Conservation (phyloP, 176 grass and related monocot species). For the Juncus inflexus region DNA sequence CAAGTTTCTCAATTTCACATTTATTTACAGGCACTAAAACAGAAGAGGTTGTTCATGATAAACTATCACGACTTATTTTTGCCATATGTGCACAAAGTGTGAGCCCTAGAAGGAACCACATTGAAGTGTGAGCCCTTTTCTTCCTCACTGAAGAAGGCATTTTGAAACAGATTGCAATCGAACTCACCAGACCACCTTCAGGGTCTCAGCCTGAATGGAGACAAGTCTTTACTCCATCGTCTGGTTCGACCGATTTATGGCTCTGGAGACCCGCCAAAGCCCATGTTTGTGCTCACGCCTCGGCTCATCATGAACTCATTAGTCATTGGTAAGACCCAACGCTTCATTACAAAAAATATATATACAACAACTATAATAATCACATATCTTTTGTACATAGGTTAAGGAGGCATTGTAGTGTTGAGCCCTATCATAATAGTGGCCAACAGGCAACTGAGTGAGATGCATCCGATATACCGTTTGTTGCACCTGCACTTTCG, state of each 20-base stretch:
- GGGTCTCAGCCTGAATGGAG: conserved; percentile 42
- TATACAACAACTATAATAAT: background rate
- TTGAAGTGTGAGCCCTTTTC: conserved; percentile 76
- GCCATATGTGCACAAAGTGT: conserved; percentile 74
- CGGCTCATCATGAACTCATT: conserved; percentile 75
- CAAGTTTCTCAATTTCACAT: conserved; percentile 36
- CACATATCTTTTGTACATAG: conserved; percentile 1
- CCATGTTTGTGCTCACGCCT: conserved; percentile 75
- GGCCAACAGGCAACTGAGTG: conserved; percentile 67
- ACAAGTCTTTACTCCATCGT: conserved; percentile 16
- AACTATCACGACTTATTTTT: conserved; percentile 80
- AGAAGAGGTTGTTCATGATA: conserved; percentile 70
- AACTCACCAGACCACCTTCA: conserved; percentile 58
- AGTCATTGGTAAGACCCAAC: conserved; percentile 49
- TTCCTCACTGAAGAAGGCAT: conserved; percentile 59
- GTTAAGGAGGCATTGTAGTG: conserved; percentile 60
- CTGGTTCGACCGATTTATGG: conserved; percentile 51
- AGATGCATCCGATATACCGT: conserved; percentile 72
- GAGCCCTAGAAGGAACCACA: conserved; percentile 42
- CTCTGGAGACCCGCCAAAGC: conserved; percentile 70
- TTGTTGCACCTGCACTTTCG: conserved; percentile 74
- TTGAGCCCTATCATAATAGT: conserved; percentile 82
- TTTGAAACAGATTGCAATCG: conserved; percentile 68
- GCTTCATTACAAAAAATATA: background rate
- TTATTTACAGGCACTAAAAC: conserved; percentile 32